These are phyloP conservation scores for Calophaca sinica DNA, from an alignment of 306 rosid species.

Conservation along the genomic window DNA sequence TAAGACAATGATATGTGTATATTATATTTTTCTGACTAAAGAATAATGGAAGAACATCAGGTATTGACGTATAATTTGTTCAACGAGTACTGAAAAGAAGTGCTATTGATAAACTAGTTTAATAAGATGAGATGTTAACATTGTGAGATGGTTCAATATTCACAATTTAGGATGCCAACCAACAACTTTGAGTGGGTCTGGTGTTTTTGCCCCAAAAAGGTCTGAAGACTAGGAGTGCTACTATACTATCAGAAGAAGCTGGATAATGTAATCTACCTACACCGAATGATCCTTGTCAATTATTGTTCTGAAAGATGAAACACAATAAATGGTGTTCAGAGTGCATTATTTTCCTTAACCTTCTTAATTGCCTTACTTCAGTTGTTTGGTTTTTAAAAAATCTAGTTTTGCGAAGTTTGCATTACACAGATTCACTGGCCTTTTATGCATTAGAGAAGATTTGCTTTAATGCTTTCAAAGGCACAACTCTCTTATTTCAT, in stretches of 20 bases:
- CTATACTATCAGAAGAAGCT: constrained; percentile 13
- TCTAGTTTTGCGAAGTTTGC: constrained; percentile 1
- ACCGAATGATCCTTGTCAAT: constrained; percentile 16
- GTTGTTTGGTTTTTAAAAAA: background rate
- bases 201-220: background rate
- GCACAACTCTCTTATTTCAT: background rate
- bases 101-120: background rate
- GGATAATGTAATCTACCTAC: background rate
- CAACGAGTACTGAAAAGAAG: background rate
- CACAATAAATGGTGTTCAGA: constrained; percentile 6
- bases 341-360: background rate
- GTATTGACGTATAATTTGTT: constrained; percentile 19
- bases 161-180: constrained; percentile 27
- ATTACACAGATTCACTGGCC: constrained; percentile 15
- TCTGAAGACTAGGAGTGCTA: constrained; percentile 7
- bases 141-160: constrained; percentile 19
- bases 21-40: background rate
- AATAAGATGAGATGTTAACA: constrained; percentile 15
- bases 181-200: background rate
- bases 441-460: constrained; percentile 20
- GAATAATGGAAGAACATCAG: background rate
- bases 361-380: background rate
- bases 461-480: constrained; percentile 3
- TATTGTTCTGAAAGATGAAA: constrained; percentile 6
- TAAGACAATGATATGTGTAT: constrained; percentile 18